phyloP scores from a whole-genome alignment of 208 protist genomes.

The Vickermania ingenoplastis region DNA sequence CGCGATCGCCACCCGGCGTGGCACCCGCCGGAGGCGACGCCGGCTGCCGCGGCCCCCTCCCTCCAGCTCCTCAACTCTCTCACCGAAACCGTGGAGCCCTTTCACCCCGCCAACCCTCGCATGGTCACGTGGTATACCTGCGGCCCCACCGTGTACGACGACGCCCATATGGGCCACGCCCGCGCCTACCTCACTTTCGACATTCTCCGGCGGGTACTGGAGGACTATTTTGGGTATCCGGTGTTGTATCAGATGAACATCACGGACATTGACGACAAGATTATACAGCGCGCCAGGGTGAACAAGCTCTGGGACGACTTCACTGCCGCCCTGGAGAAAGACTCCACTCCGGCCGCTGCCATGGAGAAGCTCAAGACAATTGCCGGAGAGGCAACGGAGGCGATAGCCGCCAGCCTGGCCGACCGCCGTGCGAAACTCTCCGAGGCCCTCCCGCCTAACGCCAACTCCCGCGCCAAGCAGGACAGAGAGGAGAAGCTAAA shows the following conservation, averaged over 20 bases:
- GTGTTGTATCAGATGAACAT: slow-evolving; percentile 96
- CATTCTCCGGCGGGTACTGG: slow-evolving; percentile 94
- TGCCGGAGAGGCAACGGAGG: slow-evolving; percentile 31
- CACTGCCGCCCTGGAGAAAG: slow-evolving; percentile 20
- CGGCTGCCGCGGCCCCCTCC: slow-evolving; percentile 10
- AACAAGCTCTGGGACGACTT: slow-evolving; percentile 83
- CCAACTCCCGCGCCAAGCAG: slow-evolving; percentile 34
- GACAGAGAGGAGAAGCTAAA: slow-evolving; percentile 75
- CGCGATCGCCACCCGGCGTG: slow-evolving; percentile 60
- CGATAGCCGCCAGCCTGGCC: slow-evolving; percentile 22
- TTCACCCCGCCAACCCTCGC: slow-evolving; percentile 47
- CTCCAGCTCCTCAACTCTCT: slow-evolving; percentile 79
- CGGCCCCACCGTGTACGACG: slow-evolving; percentile 97
- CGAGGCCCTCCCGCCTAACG: slow-evolving; percentile 29
- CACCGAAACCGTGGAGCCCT: slow-evolving; percentile 65
- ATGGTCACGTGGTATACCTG: slow-evolving; percentile 94
- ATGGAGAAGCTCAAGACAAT: slow-evolving; percentile 35
- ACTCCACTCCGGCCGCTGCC: slow-evolving; percentile 6
- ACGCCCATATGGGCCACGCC: slow-evolving; percentile 97
- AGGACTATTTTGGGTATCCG: slow-evolving; percentile 94
- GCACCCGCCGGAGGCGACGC: slow-evolving; percentile 38
- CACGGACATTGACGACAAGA: slow-evolving; percentile 99
- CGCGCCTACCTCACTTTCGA: slow-evolving; percentile 98
- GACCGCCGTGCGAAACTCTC: slow-evolving; percentile 24
- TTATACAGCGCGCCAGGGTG: slow-evolving; percentile 91